Conservation (phyloP, 2,329 filamentous ascomycete genomes). For the Colletotrichum tofieldiae region DNA sequence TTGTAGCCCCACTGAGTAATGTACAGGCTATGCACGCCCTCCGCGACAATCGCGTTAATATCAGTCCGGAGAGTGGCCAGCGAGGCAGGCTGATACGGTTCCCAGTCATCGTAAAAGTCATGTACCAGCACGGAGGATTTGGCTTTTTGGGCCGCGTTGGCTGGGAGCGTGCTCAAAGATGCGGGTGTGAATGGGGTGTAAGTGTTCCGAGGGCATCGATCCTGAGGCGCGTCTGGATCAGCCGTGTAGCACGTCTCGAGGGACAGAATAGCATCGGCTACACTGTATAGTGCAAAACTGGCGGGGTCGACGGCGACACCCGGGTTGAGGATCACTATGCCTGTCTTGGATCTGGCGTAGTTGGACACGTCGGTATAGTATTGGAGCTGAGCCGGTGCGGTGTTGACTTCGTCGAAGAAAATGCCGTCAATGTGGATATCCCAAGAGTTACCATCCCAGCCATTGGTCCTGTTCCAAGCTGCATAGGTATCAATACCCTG, state of each 20-base stretch:
- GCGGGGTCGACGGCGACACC: slow-evolving; percentile 1
- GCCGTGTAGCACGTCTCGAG: slow-evolving; percentile 24
- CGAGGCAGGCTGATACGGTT: slow-evolving; percentile 13
- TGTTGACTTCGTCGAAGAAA: slow-evolving; percentile 29
- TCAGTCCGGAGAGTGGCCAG: background rate
- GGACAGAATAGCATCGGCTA: slow-evolving; percentile 4
- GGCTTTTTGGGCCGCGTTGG: background rate
- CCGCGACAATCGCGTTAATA: slow-evolving; percentile 16
- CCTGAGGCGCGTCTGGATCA: slow-evolving; percentile 13
- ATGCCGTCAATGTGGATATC: slow-evolving; percentile 20
- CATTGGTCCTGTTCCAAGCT: background rate
- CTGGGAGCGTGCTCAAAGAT: background rate
- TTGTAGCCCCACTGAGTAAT: slow-evolving; percentile 28
- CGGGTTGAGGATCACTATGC: slow-evolving; percentile 14
- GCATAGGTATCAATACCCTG: slow-evolving; percentile 14
- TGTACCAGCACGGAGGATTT: slow-evolving; percentile 20
- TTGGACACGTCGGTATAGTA: slow-evolving; percentile 19
- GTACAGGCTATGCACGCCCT: slow-evolving; percentile 15
- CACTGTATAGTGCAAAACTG: slow-evolving; percentile 9
- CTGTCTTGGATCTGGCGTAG: slow-evolving; percentile 8
- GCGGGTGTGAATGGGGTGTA: slow-evolving; percentile 22
- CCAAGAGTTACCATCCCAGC: slow-evolving; percentile 6
- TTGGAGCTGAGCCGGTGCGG: background rate
- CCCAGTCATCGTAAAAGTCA: slow-evolving; percentile 15
- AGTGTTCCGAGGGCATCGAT: slow-evolving; percentile 19